Percentiles rank a stretch among this genome's conserved stretches.
phyloP scores from a whole-genome alignment of 1,284 basidiomycete species.

The Cutaneotrichosporon sp. region DNA sequence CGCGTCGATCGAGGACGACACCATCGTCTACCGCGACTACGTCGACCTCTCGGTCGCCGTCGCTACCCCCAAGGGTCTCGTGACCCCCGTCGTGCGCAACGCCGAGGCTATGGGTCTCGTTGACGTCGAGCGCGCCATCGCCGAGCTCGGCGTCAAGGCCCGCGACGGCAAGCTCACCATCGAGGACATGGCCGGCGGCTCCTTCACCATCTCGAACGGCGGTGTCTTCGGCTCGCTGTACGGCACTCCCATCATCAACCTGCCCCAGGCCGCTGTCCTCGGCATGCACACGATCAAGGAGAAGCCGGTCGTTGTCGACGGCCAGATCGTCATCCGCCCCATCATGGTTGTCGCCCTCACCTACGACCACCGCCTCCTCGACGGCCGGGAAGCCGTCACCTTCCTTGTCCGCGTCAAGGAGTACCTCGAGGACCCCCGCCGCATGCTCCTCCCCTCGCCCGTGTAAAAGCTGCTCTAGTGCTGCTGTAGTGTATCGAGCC shows the following conservation, averaged over 20 bases:
- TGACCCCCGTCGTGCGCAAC: constrained; percentile 93
- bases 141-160: constrained; percentile 80
- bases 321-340: constrained; percentile 82
- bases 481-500: constrained; percentile 12
- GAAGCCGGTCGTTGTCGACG: constrained; percentile 83
- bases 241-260: constrained; percentile 96
- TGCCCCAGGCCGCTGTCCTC: constrained; percentile 90
- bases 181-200: constrained; percentile 94
- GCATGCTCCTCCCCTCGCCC: constrained; percentile 56
- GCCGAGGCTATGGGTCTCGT: constrained; percentile 80
- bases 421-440: constrained; percentile 63
- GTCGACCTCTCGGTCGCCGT: constrained; percentile 93
- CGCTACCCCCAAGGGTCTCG: constrained; percentile 93
- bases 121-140: constrained; percentile 89
- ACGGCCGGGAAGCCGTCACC: constrained; percentile 92
- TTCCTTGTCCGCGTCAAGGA: constrained; percentile 81
- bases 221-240: constrained; percentile 97
- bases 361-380: constrained; percentile 93
- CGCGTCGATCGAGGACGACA: constrained; percentile 85
- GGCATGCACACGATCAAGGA: constrained; percentile 98
- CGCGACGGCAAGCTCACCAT: constrained; percentile 89
- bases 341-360: constrained; percentile 95
- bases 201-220: constrained; percentile 98
- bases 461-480: constrained; percentile 24
- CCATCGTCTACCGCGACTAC: constrained; percentile 93